phyloP scores from a whole-genome alignment of 139 green algal species.

The Spirogloea muscicola region DNA sequence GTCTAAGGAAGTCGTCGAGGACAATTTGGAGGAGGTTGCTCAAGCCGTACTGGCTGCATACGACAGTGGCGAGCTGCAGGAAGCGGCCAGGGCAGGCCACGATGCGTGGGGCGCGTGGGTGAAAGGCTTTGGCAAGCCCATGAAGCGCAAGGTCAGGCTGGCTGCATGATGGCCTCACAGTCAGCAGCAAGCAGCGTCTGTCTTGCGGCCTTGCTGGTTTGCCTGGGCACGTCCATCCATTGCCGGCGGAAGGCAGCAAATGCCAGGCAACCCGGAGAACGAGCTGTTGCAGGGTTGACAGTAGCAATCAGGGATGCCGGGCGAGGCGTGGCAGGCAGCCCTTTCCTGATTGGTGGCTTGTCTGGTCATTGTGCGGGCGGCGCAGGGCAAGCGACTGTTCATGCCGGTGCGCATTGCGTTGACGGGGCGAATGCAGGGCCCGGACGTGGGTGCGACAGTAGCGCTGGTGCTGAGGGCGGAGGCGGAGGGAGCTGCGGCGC shows the following conservation, averaged over 20 bases:
- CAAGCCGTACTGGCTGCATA: conserved; percentile 66
- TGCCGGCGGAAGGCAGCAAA: too few relatives aligned
- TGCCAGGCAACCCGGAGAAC: too few relatives aligned
- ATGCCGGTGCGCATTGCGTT: conserved; percentile 93
- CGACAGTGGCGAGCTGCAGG: conserved; percentile 72
- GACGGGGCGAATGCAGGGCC: conserved; percentile 77
- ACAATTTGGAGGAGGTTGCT: conserved; percentile 70
- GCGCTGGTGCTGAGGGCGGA: conserved; percentile 60
- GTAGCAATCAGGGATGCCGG: too few relatives aligned
- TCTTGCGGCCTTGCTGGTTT: too few relatives aligned
- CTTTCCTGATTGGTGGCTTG: too few relatives aligned
- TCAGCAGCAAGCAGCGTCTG: too few relatives aligned
- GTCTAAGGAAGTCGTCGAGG: conserved; percentile 58
- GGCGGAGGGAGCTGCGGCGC: background rate
- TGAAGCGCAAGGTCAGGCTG: conserved; percentile 74
- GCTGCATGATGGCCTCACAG: too few relatives aligned
- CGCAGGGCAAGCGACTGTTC: conserved; percentile 90
- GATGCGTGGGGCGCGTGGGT: conserved; percentile 78
- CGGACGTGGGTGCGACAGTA: conserved; percentile 83
- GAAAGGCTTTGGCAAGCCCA: conserved; percentile 87
- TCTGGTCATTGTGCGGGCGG: too few relatives aligned
- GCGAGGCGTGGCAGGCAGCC: too few relatives aligned
- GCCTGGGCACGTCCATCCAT: too few relatives aligned
- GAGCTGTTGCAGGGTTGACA: too few relatives aligned
- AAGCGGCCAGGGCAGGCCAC: conserved; percentile 61